phyloP scores from a whole-genome alignment of 148 eudicot species.

The Vaccinium corymbosum region DNA sequence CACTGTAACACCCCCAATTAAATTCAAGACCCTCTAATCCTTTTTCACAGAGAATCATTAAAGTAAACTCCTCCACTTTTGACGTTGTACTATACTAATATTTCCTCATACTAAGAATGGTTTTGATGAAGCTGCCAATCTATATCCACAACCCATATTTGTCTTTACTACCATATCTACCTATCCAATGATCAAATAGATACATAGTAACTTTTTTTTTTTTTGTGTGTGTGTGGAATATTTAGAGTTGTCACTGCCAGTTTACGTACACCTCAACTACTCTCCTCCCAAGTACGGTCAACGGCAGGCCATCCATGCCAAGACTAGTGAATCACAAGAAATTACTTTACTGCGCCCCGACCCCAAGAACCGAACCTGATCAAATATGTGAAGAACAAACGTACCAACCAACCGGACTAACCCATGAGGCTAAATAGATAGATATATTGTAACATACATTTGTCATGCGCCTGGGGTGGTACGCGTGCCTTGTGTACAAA shows the following conservation, averaged over 20 bases:
- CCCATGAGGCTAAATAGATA: too few relatives aligned
- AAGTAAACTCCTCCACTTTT: conserved; percentile 14
- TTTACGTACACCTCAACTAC: too few relatives aligned
- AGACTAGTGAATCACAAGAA: too few relatives aligned
- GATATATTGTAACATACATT: not conserved
- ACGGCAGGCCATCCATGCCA: too few relatives aligned
- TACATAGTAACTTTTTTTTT: not conserved
- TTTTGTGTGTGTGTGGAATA: too few relatives aligned
- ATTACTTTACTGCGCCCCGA: too few relatives aligned
- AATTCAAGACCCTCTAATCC: conserved; percentile 1
- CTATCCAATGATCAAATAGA: not conserved
- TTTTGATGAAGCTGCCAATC: not conserved
- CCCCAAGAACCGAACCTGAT: too few relatives aligned
- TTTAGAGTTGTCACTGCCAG: too few relatives aligned
- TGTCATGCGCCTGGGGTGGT: not conserved
- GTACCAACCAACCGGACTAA: too few relatives aligned
- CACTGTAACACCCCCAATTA: conserved; percentile 3
- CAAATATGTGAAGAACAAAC: too few relatives aligned
- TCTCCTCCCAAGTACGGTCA: too few relatives aligned
- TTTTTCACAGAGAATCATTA: conserved; percentile 1
- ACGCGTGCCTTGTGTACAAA: not conserved
- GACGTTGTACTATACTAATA: not conserved
- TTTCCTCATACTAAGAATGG: not conserved
- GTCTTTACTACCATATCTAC: not conserved
- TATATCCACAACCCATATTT: not conserved